These are phyloP conservation scores for Diplodia seriata DNA, from an alignment of 2,329 filamentous ascomycete species.

Conservation along the genomic window DNA sequence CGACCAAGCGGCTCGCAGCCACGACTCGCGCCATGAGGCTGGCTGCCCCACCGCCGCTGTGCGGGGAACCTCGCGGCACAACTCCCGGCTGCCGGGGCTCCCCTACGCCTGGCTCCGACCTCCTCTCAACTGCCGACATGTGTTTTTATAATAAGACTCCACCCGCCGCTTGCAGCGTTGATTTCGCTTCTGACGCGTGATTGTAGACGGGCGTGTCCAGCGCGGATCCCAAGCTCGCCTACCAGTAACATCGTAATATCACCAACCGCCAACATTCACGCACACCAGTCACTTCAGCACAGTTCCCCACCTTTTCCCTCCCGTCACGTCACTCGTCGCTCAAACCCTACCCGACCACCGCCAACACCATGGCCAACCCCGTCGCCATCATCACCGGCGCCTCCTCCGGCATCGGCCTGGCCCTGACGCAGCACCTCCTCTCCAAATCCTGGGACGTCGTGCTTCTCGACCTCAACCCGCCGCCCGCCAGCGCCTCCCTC, in stretches of 20 bases:
- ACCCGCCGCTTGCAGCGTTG: not conserved
- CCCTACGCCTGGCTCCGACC: constrained; percentile 2
- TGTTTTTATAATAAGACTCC: not conserved
- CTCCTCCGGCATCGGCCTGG: constrained; percentile 55
- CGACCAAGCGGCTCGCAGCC: not conserved
- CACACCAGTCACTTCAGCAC: not conserved
- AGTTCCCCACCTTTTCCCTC: not conserved
- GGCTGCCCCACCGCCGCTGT: constrained; percentile 14
- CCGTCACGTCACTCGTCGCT: not conserved
- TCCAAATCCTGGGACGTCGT: constrained; percentile 50
- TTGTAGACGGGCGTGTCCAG: not conserved
- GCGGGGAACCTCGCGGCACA: constrained; percentile 20
- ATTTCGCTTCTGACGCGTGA: not conserved
- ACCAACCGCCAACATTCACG: not conserved
- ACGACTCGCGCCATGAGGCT: constrained; percentile 11
- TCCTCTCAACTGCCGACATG: constrained; percentile 7
- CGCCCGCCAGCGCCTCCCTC: constrained; percentile 38
- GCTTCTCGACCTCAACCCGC: constrained; percentile 54
- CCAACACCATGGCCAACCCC: constrained; percentile 45
- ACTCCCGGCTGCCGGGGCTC: constrained; percentile 2
- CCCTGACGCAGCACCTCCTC: constrained; percentile 52
- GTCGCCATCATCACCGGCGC: constrained; percentile 56
- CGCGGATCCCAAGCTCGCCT: constrained; percentile 6
- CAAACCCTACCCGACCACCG: not conserved
- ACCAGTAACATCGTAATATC: constrained; percentile 1